These are phyloP conservation scores for Boletus rubroflammeus DNA, from an alignment of 768 basidiomycete species.

Conservation along the genomic window DNA sequence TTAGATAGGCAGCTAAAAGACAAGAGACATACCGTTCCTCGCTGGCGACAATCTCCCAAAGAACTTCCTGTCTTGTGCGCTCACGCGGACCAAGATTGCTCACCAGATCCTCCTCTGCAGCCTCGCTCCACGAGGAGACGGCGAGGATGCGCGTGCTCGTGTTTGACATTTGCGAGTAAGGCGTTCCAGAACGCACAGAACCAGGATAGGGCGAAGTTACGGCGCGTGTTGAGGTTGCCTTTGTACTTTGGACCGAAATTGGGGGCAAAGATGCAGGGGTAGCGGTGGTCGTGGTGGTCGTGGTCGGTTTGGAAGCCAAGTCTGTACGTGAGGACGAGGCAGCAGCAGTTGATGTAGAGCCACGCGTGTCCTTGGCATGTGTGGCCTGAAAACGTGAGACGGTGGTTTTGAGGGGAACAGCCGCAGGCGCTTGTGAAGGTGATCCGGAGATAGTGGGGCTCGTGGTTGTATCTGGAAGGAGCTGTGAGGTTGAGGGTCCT, in stretches of 20 bases:
- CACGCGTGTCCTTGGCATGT: constrained; percentile 65
- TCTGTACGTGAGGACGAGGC: constrained; percentile 64
- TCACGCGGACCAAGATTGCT: constrained; percentile 91
- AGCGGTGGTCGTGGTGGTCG: constrained; percentile 47
- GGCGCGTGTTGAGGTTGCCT: constrained; percentile 60
- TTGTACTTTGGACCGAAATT: constrained; percentile 51
- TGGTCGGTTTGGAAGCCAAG: constrained; percentile 42
- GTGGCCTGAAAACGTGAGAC: constrained; percentile 75
- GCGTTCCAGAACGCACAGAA: constrained; percentile 76
- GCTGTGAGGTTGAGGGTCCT: constrained; percentile 45
- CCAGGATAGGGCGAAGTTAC: constrained; percentile 59
- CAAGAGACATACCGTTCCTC: constrained; percentile 73
- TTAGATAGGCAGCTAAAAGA: constrained; percentile 11
- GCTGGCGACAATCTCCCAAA: constrained; percentile 95
- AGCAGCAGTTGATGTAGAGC: constrained; percentile 60
- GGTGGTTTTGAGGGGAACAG: constrained; percentile 53
- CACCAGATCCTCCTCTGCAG: constrained; percentile 91
- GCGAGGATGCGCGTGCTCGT: constrained; percentile 72
- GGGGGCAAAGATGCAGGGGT: constrained; percentile 57
- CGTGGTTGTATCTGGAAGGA: constrained; percentile 46
- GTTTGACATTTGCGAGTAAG: constrained; percentile 75
- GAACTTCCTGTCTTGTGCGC: constrained; percentile 91
- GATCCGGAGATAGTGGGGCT: constrained; percentile 32
- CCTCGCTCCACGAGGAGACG: constrained; percentile 87
- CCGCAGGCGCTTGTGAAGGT: constrained; percentile 24